Evolutionary conservation across 176 grass and related monocot species (phyloP).

Genomic region (Thalia dealbata): DNA sequence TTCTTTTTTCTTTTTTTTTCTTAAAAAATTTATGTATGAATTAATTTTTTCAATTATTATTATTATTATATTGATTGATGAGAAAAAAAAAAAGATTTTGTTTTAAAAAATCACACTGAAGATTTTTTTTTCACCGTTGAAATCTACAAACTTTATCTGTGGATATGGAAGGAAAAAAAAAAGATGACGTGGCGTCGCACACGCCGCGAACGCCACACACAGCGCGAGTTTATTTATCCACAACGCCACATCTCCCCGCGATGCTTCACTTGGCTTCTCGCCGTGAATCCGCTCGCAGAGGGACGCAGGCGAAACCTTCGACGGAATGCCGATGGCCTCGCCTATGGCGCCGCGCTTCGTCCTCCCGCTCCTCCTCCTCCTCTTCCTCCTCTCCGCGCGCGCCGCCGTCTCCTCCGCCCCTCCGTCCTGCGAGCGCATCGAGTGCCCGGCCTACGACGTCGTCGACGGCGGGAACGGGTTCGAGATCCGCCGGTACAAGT

Average conservation of each 20-base stretch:
- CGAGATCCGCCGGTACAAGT: conserved; percentile 78
- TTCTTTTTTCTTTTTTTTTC: neutral
- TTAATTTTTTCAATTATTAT: too few relatives aligned
- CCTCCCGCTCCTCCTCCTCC: conserved; percentile 2
- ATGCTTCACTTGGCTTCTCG: neutral
- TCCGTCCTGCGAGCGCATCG: conserved; percentile 86
- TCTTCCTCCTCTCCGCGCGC: conserved; percentile 7
- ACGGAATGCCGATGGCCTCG: neutral
- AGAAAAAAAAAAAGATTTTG: too few relatives aligned
- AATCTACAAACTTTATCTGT: too few relatives aligned
- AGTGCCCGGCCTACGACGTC: conserved; percentile 83
- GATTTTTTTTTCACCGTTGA: too few relatives aligned
- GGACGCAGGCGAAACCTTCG: neutral
- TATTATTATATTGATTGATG: too few relatives aligned
- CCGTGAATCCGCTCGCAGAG: neutral
- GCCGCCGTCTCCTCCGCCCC: conserved; percentile 8
- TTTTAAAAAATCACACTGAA: too few relatives aligned
- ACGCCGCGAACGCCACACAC: neutral
- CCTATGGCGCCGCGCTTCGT: neutral
- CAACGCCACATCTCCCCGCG: neutral
- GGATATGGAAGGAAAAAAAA: neutral
- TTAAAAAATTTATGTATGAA: too few relatives aligned
- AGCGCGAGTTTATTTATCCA: neutral
- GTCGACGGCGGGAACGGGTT: conserved; percentile 79
- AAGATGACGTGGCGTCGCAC: neutral